A percentile compares a stretch with the other conserved stretches of the same genome.
phyloP scores from a whole-genome alignment of 805 yeast species.

The Ogataea populi-albae region DNA sequence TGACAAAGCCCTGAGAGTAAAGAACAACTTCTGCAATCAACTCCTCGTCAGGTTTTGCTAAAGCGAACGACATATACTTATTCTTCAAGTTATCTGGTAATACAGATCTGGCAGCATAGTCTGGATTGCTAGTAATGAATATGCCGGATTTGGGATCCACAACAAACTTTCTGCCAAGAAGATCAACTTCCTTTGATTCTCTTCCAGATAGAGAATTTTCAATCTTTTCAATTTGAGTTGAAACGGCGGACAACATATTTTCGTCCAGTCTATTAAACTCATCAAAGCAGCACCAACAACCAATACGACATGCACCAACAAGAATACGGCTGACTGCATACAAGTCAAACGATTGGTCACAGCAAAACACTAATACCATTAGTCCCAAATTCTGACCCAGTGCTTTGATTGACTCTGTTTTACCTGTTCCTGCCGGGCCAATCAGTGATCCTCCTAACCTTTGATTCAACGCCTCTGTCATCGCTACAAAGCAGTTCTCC shows the following conservation, averaged over 20 bases:
- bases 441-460: constrained; percentile 84
- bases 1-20: constrained; percentile 64
- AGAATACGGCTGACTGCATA: constrained; percentile 75
- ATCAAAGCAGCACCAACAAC: constrained; percentile 96
- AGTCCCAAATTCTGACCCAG: constrained; percentile 76
- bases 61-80: constrained; percentile 70
- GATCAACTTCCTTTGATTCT: constrained; percentile 30
- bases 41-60: constrained; percentile 67
- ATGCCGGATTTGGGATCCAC: constrained; percentile 59
- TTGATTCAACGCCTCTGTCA: constrained; percentile 73
- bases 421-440: constrained; percentile 98
- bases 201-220: constrained; percentile 46
- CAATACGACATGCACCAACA: constrained; percentile 74
- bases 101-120: constrained; percentile 75
- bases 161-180: constrained; percentile 40
- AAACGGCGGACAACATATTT: constrained; percentile 74
- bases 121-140: constrained; percentile 90
- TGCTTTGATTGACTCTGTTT: constrained; percentile 87
- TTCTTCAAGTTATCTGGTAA: constrained; percentile 85
- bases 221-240: constrained; percentile 73
- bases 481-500: constrained; percentile 57
- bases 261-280: constrained; percentile 83
- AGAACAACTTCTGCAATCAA: constrained; percentile 71
- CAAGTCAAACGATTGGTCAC: constrained; percentile 86
- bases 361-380: constrained; percentile 81